Percentiles rank a stretch among this genome's conserved stretches.
Evolutionary conservation across 108 stramenopile genomes (phyloP).

Genomic region (Cylindrotheca fusiformis): DNA sequence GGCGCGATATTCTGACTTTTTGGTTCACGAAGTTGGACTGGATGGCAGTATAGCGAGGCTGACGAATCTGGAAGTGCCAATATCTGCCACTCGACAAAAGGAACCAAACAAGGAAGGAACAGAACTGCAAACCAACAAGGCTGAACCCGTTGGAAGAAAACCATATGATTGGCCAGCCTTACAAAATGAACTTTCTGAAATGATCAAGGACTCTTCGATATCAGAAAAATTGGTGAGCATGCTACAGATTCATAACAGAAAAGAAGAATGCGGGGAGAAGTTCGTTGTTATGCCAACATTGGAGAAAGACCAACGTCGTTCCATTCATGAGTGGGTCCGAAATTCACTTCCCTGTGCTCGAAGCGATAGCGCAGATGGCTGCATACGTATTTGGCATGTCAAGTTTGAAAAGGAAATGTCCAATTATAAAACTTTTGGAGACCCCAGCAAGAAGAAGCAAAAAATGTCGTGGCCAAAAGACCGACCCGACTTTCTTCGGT

Average conservation of each 20-base stretch:
- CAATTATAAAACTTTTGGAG: conserved; percentile 47
- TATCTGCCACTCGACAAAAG: background rate
- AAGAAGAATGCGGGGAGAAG: conserved; percentile 25
- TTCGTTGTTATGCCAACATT: conserved; percentile 55
- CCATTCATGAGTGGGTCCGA: conserved; percentile 63
- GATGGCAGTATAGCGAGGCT: conserved; percentile 71
- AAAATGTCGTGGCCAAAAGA: conserved; percentile 55
- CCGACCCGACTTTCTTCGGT: conserved; percentile 75
- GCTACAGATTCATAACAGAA: conserved; percentile 25
- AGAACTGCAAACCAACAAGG: conserved; percentile 5
- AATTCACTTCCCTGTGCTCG: conserved; percentile 44
- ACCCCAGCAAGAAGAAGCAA: conserved; percentile 31
- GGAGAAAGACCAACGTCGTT: conserved; percentile 59
- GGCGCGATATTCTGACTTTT: conserved; percentile 83
- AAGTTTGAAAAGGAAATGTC: conserved; percentile 72
- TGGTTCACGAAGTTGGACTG: conserved; percentile 82
- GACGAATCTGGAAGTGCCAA: conserved; percentile 37
- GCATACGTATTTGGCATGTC: conserved; percentile 73
- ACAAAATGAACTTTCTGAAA: conserved; percentile 15
- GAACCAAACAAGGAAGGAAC: conserved; percentile 7
- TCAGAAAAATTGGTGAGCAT: conserved; percentile 45
- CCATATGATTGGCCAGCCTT: conserved; percentile 10
- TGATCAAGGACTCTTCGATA: conserved; percentile 26
- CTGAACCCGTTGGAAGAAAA: background rate
- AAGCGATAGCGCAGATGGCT: conserved; percentile 65